Percentiles rank a stretch among this genome's conserved stretches.
These are phyloP conservation scores for Fusarium annulatum DNA, from an alignment of 2,329 filamentous ascomycete genomes.

Conservation along the genomic window DNA sequence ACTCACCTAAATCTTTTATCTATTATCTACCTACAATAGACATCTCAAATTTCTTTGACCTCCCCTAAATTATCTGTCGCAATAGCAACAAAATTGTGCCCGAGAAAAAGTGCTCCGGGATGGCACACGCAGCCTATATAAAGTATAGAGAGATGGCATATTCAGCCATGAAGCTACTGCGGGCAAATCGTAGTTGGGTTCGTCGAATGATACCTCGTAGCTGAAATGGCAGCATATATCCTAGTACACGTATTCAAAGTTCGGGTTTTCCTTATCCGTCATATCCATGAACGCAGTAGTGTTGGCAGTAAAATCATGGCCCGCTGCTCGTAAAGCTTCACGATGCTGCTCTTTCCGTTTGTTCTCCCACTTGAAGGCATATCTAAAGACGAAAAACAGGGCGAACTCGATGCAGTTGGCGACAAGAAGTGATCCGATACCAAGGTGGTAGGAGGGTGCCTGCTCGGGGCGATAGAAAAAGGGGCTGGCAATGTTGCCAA, in stretches of 20 bases:
- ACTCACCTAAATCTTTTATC: not conserved
- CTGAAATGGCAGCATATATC: not conserved
- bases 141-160: not conserved
- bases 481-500: constrained; percentile 70
- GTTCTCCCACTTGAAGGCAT: constrained; percentile 55
- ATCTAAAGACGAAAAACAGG: constrained; percentile 54
- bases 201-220: not conserved
- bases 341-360: constrained; percentile 51
- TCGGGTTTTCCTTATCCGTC: constrained; percentile 57
- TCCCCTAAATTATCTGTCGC: not conserved
- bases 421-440: constrained; percentile 56
- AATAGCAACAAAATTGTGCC: too few relatives aligned
- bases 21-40: too few relatives aligned
- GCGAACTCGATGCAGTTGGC: constrained; percentile 53
- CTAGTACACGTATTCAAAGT: constrained; percentile 55
- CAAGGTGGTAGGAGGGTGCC: constrained; percentile 54
- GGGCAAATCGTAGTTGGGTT: not conserved
- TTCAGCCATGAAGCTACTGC: not conserved
- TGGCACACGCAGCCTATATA: not conserved
- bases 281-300: constrained; percentile 55
- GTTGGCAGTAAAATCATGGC: constrained; percentile 45
- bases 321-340: constrained; percentile 45
- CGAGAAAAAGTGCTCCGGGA: not conserved
- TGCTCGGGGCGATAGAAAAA: constrained; percentile 71
- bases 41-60: not conserved